Conservation (phyloP, 768 basidiomycete species). For the Mycena indigotica region DNA sequence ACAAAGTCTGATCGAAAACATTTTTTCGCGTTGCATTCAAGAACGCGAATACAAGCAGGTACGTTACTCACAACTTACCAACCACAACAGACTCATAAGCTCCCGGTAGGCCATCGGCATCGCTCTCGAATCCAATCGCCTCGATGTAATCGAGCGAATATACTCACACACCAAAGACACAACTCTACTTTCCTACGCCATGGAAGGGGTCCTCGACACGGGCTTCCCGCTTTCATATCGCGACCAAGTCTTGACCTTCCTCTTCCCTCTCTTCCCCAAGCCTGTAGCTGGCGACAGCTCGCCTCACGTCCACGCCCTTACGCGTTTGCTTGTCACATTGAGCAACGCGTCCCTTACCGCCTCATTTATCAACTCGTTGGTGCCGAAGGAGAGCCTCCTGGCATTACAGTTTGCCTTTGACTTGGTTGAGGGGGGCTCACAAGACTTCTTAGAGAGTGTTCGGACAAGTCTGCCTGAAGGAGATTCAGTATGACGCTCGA, state of each 20-base stretch:
- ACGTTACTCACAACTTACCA: slow-evolving; percentile 23
- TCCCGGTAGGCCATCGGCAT: slow-evolving; percentile 85
- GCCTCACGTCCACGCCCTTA: slow-evolving; percentile 77
- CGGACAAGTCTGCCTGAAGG: slow-evolving; percentile 69
- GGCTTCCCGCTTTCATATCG: slow-evolving; percentile 86
- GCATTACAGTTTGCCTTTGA: slow-evolving; percentile 98
- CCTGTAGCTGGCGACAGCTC: slow-evolving; percentile 72
- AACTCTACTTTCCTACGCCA: slow-evolving; percentile 82
- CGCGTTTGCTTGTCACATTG: slow-evolving; percentile 87
- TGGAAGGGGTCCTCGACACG: slow-evolving; percentile 90
- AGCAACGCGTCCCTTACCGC: slow-evolving; percentile 80
- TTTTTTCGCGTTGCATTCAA: slow-evolving; percentile 81
- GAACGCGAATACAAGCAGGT: slow-evolving; percentile 94
- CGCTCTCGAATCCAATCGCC: slow-evolving; percentile 85
- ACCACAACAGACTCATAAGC: slow-evolving; percentile 11
- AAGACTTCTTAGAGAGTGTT: slow-evolving; percentile 86
- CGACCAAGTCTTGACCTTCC: slow-evolving; percentile 74
- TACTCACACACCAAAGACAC: slow-evolving; percentile 76
- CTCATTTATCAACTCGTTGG: slow-evolving; percentile 69
- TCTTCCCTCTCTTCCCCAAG: slow-evolving; percentile 84
- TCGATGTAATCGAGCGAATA: slow-evolving; percentile 83
- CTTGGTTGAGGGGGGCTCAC: slow-evolving; percentile 89
- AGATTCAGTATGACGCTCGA: slow-evolving; percentile 50
- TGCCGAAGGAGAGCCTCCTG: slow-evolving; percentile 69
- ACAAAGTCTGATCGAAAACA: slow-evolving; percentile 83